These are phyloP conservation scores for Orbilia blumenaviensis DNA, from an alignment of 2,329 filamentous ascomycete genomes.

Conservation along the genomic window DNA sequence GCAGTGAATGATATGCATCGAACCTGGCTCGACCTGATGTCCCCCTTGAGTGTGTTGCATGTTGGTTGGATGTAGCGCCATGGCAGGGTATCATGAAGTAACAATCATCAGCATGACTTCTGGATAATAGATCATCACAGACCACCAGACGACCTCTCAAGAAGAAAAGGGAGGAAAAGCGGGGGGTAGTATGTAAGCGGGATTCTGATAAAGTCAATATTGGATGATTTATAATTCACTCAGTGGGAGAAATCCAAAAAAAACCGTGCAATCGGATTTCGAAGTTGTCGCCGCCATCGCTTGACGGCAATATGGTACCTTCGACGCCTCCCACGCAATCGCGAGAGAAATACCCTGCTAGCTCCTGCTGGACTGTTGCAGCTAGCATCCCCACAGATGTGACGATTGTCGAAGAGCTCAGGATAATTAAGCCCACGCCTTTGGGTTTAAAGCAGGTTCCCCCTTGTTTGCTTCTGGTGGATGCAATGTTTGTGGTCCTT, in stretches of 20 bases:
- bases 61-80: conserved; percentile 22
- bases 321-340: conserved; percentile 24
- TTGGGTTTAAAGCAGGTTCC: conserved; percentile 43
- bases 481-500: background rate
- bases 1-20: conserved; percentile 18
- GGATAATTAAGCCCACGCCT: conserved; percentile 53
- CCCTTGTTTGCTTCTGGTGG: conserved; percentile 22
- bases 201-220: conserved; percentile 23
- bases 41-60: conserved; percentile 29
- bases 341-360: conserved; percentile 29
- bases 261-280: conserved; percentile 36
- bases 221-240: conserved; percentile 49
- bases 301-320: background rate
- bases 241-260: conserved; percentile 8
- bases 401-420: conserved; percentile 52
- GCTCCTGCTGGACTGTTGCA: conserved; percentile 20
- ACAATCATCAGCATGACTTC: conserved; percentile 16
- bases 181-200: no score
- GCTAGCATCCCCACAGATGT: conserved; percentile 46
- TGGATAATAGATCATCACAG: background rate
- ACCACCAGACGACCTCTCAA: no score
- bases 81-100: conserved; percentile 7
- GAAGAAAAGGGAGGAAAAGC: no score
- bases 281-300: conserved; percentile 23
- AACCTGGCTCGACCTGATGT: background rate